Evolutionary conservation across 2,329 filamentous ascomycete genomes (phyloP), one percentile per base, ranked within the genome.

Genomic region (Paecilomyces niveus): DNA sequence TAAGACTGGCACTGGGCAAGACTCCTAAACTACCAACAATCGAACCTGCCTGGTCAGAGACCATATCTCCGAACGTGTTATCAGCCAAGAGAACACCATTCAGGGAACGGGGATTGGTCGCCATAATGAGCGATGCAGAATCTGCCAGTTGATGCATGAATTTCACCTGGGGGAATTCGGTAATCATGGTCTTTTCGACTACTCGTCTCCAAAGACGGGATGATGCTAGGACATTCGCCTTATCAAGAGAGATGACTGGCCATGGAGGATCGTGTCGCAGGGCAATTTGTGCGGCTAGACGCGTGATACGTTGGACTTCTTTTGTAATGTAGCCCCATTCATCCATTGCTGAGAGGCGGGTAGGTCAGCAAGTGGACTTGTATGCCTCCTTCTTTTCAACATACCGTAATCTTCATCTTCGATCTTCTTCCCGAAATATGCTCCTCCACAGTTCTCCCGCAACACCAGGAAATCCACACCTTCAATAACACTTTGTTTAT

Each of bases 41-140:
- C 18, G 92, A 91, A 61, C 88, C 91, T 9, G 92, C 91, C 81
- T 96, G 91, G 70, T 96, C 92, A 67, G 86, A 90, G 68, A 97
- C 89, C 72, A 97, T 96, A 72, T 97, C 92, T 39, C 92, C 92
- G 70, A 95, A 96, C 61, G 96, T 78, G 74, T 96, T 97, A 78
- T 88, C 91, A 2, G 91, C 92, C 58, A 96, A 85, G 50, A 97
- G 85, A 24, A 97, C 84, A 53, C 92, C 92, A 71, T 96, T 96
- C 57, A 97, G 80, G 1, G 83, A 83, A 13, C 86, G 81, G 7
- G 92, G 92, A 77, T 91, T 94, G 82, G 93, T 96, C 68, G 96
- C 85, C 85, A 96, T 89, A 65, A 96, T 80, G 89, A 96, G 91
- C 64, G 92, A 92, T 15, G 92, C 92, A 56, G 85, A 90, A 77